These are phyloP conservation scores for Mangifera indica DNA, from an alignment of 345 rosid species.

Conservation along the genomic window DNA sequence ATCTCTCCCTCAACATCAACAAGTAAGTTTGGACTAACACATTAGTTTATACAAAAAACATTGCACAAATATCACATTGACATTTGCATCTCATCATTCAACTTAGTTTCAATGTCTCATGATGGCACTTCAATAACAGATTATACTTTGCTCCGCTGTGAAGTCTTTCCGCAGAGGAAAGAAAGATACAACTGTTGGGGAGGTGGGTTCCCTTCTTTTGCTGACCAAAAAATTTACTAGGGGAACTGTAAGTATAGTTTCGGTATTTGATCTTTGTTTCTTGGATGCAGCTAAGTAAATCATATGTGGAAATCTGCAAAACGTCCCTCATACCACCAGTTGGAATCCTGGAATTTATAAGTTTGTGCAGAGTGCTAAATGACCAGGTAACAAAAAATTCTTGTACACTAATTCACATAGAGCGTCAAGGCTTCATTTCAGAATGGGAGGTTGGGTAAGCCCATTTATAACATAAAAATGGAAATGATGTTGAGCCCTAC, in stretches of 20 bases:
- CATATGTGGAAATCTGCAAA: slow-evolving; percentile 66
- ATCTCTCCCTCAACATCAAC: slow-evolving; percentile 96
- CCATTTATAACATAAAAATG: neutral
- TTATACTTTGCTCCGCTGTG: slow-evolving; percentile 76
- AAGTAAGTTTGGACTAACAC: slow-evolving; percentile 42
- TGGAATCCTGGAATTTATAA: slow-evolving; percentile 61
- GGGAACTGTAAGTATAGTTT: neutral
- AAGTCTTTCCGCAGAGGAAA: slow-evolving; percentile 72
- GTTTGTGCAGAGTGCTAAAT: slow-evolving; percentile 72
- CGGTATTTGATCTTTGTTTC: slow-evolving; percentile 8
- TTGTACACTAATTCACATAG: neutral
- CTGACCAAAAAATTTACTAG: slow-evolving; percentile 1
- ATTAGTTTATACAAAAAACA: neutral
- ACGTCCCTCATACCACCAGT: slow-evolving; percentile 64
- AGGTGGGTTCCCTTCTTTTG: slow-evolving; percentile 43
- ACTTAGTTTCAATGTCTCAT: slow-evolving; percentile 1
- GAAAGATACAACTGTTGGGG: slow-evolving; percentile 72
- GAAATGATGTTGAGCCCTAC: neutral
- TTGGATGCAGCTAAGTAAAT: slow-evolving; percentile 66
- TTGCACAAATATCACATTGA: neutral
- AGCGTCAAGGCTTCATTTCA: neutral
- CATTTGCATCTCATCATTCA: neutral
- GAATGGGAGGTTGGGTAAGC: neutral
- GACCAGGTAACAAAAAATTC: slow-evolving; percentile 65
- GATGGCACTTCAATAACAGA: slow-evolving; percentile 38